phyloP scores from a whole-genome alignment of 306 rosid genomes.

The Prunus armeniaca region DNA sequence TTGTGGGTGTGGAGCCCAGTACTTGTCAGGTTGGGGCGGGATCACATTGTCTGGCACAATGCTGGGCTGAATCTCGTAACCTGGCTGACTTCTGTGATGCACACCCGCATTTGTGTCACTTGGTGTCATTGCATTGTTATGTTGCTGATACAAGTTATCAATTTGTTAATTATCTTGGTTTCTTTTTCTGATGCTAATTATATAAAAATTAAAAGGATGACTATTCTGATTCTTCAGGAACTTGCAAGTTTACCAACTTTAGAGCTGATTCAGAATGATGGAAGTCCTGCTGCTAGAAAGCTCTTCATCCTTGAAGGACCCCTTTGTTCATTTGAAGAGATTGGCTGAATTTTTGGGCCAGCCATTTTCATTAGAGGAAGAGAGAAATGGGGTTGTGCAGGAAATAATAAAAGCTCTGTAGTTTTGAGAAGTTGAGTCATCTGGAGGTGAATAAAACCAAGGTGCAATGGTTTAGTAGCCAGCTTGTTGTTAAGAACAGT shows the following conservation, averaged over 20 bases:
- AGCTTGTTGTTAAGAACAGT: background rate
- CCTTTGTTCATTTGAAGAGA: slow-evolving; percentile 10
- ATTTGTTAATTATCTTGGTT: no score
- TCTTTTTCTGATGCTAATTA: no score
- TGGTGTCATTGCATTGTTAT: no score
- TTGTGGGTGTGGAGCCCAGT: slow-evolving; percentile 91
- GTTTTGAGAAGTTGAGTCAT: slow-evolving; percentile 38
- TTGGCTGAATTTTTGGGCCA: slow-evolving; percentile 28
- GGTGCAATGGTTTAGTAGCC: background rate
- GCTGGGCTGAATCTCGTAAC: no score
- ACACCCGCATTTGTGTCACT: no score
- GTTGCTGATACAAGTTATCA: no score
- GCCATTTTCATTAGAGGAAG: slow-evolving; percentile 36
- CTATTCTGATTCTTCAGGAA: no score
- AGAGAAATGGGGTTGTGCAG: slow-evolving; percentile 25
- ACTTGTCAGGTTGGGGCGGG: slow-evolving; percentile 44
- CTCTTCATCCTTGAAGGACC: background rate
- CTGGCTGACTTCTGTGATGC: no score
- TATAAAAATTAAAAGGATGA: no score
- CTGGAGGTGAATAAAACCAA: slow-evolving; percentile 29
- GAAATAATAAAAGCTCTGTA: slow-evolving; percentile 26
- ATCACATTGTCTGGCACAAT: slow-evolving; percentile 36
- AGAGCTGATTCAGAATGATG: no score
- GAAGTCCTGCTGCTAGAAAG: no score
- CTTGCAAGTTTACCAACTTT: no score